Evolutionary conservation across 805 yeast species (phyloP).

Genomic region (Metschnikowia cubensis): DNA sequence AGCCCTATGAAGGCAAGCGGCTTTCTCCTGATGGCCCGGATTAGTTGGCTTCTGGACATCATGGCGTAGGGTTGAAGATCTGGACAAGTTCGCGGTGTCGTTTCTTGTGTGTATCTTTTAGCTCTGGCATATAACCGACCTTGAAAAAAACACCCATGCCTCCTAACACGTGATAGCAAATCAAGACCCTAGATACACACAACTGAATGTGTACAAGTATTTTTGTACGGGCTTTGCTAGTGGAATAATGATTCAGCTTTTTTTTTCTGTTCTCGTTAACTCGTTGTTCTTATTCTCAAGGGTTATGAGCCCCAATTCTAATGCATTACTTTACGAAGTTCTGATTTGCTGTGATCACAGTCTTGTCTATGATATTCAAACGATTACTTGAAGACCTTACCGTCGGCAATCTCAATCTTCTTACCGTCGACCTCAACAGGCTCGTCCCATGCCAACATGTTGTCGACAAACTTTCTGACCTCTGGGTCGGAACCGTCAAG

Average conservation of each 20-base stretch:
- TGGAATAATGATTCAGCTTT: too few species aligned
- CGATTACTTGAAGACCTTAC: constrained; percentile 89
- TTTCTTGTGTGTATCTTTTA: neutral
- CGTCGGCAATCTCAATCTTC: constrained; percentile 87
- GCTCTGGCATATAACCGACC: constrained; percentile 4
- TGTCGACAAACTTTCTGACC: constrained; percentile 75
- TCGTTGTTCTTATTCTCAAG: too few species aligned
- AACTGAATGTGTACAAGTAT: too few species aligned
- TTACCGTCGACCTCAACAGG: constrained; percentile 80
- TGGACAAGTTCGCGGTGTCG: constrained; percentile 1
- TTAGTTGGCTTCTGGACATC: constrained; percentile 17
- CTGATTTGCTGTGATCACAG: neutral
- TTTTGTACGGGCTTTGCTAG: too few species aligned
- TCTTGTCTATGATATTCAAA: neutral
- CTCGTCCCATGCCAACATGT: constrained; percentile 98
- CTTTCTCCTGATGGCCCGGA: constrained; percentile 59
- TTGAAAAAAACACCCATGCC: neutral
- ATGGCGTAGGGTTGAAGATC: constrained; percentile 3
- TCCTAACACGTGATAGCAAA: neutral
- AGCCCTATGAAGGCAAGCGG: constrained; percentile 49
- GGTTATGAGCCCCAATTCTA: too few species aligned
- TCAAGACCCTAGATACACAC: too few species aligned
- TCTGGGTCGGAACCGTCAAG: constrained; percentile 75
- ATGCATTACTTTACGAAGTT: too few species aligned
- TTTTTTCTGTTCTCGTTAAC: too few species aligned